phyloP scores from a whole-genome alignment of 2,329 filamentous ascomycete genomes.

The Aaosphaeria arxii region DNA sequence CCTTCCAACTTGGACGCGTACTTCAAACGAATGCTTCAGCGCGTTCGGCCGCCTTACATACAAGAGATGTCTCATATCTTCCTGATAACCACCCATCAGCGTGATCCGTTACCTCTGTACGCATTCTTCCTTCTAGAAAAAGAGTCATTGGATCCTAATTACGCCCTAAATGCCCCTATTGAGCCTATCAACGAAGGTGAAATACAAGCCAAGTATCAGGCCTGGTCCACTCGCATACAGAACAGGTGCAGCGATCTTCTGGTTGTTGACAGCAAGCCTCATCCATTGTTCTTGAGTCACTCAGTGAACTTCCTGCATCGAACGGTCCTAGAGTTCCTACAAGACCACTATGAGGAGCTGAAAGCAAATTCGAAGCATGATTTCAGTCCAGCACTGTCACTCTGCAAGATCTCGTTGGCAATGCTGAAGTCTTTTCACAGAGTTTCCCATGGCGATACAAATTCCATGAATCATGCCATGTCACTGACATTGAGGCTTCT shows the following conservation, averaged over 20 bases:
- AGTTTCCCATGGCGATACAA: neutral
- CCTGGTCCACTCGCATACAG: slow-evolving; percentile 6
- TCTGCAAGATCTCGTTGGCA: slow-evolving; percentile 5
- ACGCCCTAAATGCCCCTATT: slow-evolving; percentile 1
- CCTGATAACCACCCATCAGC: slow-evolving; percentile 2
- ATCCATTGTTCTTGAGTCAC: slow-evolving; percentile 6
- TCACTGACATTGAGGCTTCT: slow-evolving; percentile 8
- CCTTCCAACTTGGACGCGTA: slow-evolving; percentile 7
- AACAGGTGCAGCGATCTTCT: slow-evolving; percentile 18
- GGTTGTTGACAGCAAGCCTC: slow-evolving; percentile 6
- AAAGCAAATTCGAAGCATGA: neutral
- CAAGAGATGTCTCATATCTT: slow-evolving; percentile 9
- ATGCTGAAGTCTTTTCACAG: slow-evolving; percentile 6
- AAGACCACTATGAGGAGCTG: slow-evolving; percentile 5
- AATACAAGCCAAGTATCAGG: neutral
- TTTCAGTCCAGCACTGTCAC: slow-evolving; percentile 3
- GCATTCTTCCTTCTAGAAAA: slow-evolving; percentile 6
- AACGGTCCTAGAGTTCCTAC: slow-evolving; percentile 14
- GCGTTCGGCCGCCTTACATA: slow-evolving; percentile 3
- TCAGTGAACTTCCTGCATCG: slow-evolving; percentile 14
- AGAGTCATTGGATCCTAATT: slow-evolving; percentile 3
- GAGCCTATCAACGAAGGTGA: neutral
- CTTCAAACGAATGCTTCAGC: slow-evolving; percentile 7
- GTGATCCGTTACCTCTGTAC: slow-evolving; percentile 6
- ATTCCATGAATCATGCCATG: neutral